Evolutionary conservation across 1,284 basidiomycete genomes (phyloP).

Genomic region (Ceratobasidium sp.): DNA sequence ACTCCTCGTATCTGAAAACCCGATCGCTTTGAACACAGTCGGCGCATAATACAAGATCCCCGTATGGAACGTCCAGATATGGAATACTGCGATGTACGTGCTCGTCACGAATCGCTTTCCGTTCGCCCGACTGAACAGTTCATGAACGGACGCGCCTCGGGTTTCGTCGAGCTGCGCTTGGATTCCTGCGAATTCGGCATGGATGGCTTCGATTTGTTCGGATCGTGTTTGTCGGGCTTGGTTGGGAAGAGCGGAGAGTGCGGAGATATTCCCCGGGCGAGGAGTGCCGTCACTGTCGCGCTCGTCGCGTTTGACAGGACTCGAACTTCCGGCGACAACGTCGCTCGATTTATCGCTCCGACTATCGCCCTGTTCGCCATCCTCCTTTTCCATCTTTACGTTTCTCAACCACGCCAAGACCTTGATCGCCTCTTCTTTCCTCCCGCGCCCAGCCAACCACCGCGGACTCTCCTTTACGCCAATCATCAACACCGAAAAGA

Average conservation of each 20-base stretch:
- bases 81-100: slow-evolving; percentile 45
- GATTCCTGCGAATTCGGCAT: slow-evolving; percentile 46
- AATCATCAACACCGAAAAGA: slow-evolving; percentile 44
- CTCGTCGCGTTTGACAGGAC: not conserved
- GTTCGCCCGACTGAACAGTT: slow-evolving; percentile 40
- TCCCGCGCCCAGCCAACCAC: slow-evolving; percentile 33
- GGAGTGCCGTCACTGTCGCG: not conserved
- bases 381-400: slow-evolving; percentile 10
- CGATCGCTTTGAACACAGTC: slow-evolving; percentile 47
- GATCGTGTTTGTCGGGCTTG: slow-evolving; percentile 6
- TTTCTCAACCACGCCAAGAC: slow-evolving; percentile 34
- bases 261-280: not conserved
- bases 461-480: slow-evolving; percentile 46
- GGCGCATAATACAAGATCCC: slow-evolving; percentile 48
- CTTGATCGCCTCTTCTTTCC: slow-evolving; percentile 32
- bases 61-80: slow-evolving; percentile 48
- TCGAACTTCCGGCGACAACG: not conserved
- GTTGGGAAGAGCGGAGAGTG: slow-evolving; percentile 1
- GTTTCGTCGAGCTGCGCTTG: slow-evolving; percentile 47
- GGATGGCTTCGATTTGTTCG: slow-evolving; percentile 19
- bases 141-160: slow-evolving; percentile 28
- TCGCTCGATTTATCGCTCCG: slow-evolving; percentile 11
- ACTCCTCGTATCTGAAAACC: slow-evolving; percentile 46
- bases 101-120: slow-evolving; percentile 40
- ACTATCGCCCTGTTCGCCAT: not conserved